Base-by-base conservation (phyloP, 2,329 filamentous ascomycete genomes). In the Verticillium dahliae region DNA sequence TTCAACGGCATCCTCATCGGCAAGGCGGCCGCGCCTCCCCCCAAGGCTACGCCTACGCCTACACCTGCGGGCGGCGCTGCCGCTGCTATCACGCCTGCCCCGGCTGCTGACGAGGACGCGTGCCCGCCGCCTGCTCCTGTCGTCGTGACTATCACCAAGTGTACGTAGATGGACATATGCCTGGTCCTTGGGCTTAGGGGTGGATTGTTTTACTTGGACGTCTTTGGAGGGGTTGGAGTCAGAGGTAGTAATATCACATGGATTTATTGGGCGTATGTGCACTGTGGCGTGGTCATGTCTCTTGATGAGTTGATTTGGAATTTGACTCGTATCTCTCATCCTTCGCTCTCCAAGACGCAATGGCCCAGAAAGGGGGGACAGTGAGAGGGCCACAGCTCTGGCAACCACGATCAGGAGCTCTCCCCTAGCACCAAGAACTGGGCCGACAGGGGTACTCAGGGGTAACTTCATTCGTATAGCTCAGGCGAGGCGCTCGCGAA, bases 1-100 rank as follows among this genome's bases (percentile, higher is more conserved):
- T 70, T 70, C 61, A 70, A 70, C 62, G 61, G 37, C 55, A 59
- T 57, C 55, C 62, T 65, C 4, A n/a, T 59, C 15, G 63, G 63
- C n/a, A 62, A 56, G 45, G 45, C 31, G n/a, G 57, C 22, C n/a
- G 27, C 10, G 57, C 57, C 31, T 4, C 27, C 27, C 27, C 4
- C 27, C 27, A 31, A 31, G 27, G 38, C 57, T 5, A 38, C 35
- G 2, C 35, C 35, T 18, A 38, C 34, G 15, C 27, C 54, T 18
- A 38, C 34, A 9, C 27, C 54, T 15, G 54, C 27, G 2, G 55
- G 15, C 3, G 55, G 33, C 13, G 34, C 15, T 38, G 55, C 13
- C 27, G 54, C 55, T 38, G 55, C 6, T n/a, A 31, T 34, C 7
- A 37, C 55, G 33, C 4, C 55, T 35, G 55, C 55, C 10, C 45